Percentiles rank a stretch among this genome's conserved stretches.
Conservation (phyloP, 768 basidiomycete species). For the Cyclocybe aegerita region DNA sequence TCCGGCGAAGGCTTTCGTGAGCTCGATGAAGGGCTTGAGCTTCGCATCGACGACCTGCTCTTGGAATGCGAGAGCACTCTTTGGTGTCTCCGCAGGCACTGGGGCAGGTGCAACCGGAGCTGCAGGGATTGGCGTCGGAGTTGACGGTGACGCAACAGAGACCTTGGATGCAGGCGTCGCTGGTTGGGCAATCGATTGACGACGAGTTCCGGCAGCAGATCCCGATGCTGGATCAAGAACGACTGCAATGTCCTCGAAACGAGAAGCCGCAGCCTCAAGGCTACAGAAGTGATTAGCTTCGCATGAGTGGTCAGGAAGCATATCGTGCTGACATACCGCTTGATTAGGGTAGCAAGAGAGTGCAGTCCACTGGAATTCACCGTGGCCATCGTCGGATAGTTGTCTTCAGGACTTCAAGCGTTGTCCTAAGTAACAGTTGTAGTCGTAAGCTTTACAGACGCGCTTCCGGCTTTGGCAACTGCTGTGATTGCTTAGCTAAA, state of each 20-base stretch:
- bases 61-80: conserved; percentile 71
- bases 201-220: conserved; percentile 6
- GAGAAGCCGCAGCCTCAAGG: conserved; percentile 89
- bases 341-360: conserved; percentile 80
- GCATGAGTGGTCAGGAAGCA: not conserved
- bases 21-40: conserved; percentile 70
- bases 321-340: conserved; percentile 50
- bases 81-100: conserved; percentile 42
- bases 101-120: conserved; percentile 34
- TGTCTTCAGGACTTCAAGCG: not conserved
- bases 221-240: conserved; percentile 27
- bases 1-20: conserved; percentile 70
- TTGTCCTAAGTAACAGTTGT: too few species aligned
- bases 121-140: conserved; percentile 20
- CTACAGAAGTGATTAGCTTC: conserved; percentile 41
- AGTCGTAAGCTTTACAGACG: too few species aligned
- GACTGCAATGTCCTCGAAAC: conserved; percentile 87
- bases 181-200: conserved; percentile 8
- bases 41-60: conserved; percentile 71
- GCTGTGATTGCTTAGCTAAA: too few species aligned
- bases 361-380: conserved; percentile 57
- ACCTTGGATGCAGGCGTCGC: conserved; percentile 1
- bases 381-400: conserved; percentile 3
- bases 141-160: not conserved
- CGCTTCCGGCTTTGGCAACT: too few species aligned